Percentiles rank a stretch among this genome's conserved stretches.
These are phyloP conservation scores for Fusarium sp. DNA, from an alignment of 2,329 filamentous ascomycete species.

Conservation along the genomic window DNA sequence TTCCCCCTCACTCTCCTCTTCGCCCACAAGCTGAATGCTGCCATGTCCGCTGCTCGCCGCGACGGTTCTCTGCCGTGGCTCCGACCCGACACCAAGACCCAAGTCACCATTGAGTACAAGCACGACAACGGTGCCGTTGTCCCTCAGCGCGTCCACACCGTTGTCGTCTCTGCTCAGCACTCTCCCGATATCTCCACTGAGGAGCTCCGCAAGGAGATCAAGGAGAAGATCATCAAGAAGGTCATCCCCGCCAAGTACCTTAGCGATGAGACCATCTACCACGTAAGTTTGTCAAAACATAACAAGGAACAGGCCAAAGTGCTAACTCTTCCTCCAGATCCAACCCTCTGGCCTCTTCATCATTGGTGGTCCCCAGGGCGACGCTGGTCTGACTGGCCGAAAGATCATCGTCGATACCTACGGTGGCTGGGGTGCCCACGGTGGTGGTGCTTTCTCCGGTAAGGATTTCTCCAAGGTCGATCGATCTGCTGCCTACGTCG, in stretches of 20 bases:
- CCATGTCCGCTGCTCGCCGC: constrained; percentile 89
- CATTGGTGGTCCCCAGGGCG: constrained; percentile 98
- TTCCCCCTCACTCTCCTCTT: constrained; percentile 93
- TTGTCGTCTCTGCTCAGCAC: constrained; percentile 97
- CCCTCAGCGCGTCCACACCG: constrained; percentile 91
- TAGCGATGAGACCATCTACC: constrained; percentile 93
- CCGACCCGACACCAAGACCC: constrained; percentile 98
- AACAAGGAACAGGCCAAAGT: neutral
- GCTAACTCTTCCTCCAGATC: constrained; percentile 59
- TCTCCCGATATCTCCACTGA: constrained; percentile 87
- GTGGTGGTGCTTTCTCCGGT: constrained; percentile 99
- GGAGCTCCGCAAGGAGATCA: constrained; percentile 90
- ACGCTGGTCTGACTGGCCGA: constrained; percentile 96
- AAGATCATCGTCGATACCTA: constrained; percentile 99
- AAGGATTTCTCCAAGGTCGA: constrained; percentile 99
- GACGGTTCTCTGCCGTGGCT: constrained; percentile 92
- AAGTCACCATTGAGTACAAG: constrained; percentile 98
- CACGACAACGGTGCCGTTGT: constrained; percentile 94
- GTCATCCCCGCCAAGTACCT: constrained; percentile 93
- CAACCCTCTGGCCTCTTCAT: constrained; percentile 99
- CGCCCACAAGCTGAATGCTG: constrained; percentile 95
- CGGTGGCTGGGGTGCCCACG: constrained; percentile 99
- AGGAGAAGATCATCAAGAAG: constrained; percentile 96
- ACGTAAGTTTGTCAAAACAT: constrained; percentile 65
- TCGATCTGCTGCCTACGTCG: constrained; percentile 95